phyloP scores from a whole-genome alignment of 2,329 filamentous ascomycete genomes.

The Drechslerella stenobrocha region DNA sequence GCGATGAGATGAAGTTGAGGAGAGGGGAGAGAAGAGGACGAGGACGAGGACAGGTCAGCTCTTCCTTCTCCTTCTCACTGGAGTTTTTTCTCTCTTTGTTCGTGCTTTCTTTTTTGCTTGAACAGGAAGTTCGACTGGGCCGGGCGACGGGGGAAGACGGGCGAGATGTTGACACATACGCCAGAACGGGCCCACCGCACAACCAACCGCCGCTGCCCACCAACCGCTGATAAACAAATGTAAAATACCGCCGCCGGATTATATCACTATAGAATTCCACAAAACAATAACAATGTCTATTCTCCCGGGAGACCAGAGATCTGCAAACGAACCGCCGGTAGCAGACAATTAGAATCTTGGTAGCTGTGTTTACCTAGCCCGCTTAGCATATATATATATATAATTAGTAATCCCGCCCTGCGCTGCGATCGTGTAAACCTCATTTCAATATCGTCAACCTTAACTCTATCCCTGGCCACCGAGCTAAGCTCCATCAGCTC shows the following conservation, averaged over 20 bases:
- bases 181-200: slow-evolving; percentile 31
- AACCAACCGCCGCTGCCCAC: neutral
- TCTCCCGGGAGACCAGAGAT: too few species aligned
- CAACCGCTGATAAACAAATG: too few species aligned
- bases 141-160: slow-evolving; percentile 12
- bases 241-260: too few species aligned
- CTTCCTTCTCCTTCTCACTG: neutral
- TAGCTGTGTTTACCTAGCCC: too few species aligned
- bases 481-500: too few species aligned
- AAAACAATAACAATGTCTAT: too few species aligned
- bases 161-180: slow-evolving; percentile 49
- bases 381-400: too few species aligned
- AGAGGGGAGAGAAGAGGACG: neutral
- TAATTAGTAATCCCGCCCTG: too few species aligned
- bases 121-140: slow-evolving; percentile 39
- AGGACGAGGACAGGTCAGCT: neutral
- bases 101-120: slow-evolving; percentile 21
- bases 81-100: slow-evolving; percentile 1
- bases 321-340: neutral
- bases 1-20: neutral
- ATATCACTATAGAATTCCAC: too few species aligned
- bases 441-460: too few species aligned
- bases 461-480: too few species aligned
- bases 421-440: too few species aligned
- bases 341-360: neutral